Evolutionary conservation across 1,139 yeast genomes (phyloP), one percentile per base, ranked within the genome.

Genomic region (Schizosaccharomyces versatilis): DNA sequence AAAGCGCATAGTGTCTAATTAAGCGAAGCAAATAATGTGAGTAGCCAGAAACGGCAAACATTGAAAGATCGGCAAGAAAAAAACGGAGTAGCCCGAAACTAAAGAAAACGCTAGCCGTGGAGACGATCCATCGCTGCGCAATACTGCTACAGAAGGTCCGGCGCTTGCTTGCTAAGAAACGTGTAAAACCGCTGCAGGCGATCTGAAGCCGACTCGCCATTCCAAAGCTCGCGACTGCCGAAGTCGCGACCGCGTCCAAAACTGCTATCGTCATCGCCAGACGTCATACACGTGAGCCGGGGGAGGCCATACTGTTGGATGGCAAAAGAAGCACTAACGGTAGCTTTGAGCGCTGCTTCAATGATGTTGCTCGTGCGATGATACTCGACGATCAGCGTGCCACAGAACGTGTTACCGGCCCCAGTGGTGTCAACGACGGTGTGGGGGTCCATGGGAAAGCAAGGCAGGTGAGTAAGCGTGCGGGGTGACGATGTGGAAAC

Each of bases 331-430:
- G 58, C 56, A 15, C 53, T 52, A 24, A 56, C 55, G 2, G 42
- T 53, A 7, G 53, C 58, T 8, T 47, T 41, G 15, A 38, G 32
- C 41, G 52, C 47, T 24, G 56, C 56, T 32, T 38, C 39, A 7
- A 41, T 47, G 10, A 56, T 38, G 19, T 51, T 19, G 8, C 36
- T 9, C 3, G 47, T 51, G 12, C 51, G 39, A 19, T 47, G 52
- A 59, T 74, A 76, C 0, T 80, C 93, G 6, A 80, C 71, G 10
- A 81, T 74, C 62, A 84, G 78, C 0, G 81, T 94, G 0, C 96
- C 96, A 57, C 90, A 77, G 65, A 81, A 86, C 0, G 93, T 73
- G 64, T 88, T 88, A 0, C 97, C 97, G 2, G 94, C 95, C 0
- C 97, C 97, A 0, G 96, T 88, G 0, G 94, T 95, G 65, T 88